phyloP scores from a whole-genome alignment of 441 rosid genomes.

The Syzygium syzygioides region DNA sequence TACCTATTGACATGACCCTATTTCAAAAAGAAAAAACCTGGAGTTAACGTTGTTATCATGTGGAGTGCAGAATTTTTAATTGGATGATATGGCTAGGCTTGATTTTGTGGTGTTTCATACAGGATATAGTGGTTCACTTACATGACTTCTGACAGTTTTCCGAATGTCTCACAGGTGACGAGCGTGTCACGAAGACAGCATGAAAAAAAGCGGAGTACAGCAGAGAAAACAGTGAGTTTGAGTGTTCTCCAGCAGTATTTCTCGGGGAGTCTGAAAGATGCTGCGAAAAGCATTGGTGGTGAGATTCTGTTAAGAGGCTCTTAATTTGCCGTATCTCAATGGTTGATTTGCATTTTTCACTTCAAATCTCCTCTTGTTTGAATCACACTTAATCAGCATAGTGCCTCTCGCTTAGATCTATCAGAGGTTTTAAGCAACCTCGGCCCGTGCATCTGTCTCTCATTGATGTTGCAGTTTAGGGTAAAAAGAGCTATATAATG shows the following conservation, averaged over 20 bases:
- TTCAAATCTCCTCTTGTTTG: neutral
- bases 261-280: slow-evolving; percentile 94
- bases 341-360: neutral
- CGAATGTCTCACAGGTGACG: slow-evolving; percentile 23
- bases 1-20: neutral
- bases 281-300: slow-evolving; percentile 97
- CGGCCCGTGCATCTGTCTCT: neutral
- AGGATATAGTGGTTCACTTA: neutral
- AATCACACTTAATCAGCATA: neutral
- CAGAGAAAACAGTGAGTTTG: slow-evolving; percentile 88
- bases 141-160: neutral
- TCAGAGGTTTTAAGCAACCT: neutral
- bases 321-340: neutral
- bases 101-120: neutral
- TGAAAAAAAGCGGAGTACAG: slow-evolving; percentile 65
- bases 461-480: neutral
- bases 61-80: neutral
- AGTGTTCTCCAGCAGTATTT: slow-evolving; percentile 84
- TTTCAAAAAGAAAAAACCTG: neutral
- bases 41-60: neutral
- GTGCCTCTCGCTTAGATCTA: neutral
- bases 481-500: neutral
- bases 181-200: slow-evolving; percentile 31
- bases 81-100: slow-evolving; percentile 4
- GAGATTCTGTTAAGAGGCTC: slow-evolving; percentile 19